phyloP scores from a whole-genome alignment of 108 stramenopile genomes.

The Nitzschia sp. region DNA sequence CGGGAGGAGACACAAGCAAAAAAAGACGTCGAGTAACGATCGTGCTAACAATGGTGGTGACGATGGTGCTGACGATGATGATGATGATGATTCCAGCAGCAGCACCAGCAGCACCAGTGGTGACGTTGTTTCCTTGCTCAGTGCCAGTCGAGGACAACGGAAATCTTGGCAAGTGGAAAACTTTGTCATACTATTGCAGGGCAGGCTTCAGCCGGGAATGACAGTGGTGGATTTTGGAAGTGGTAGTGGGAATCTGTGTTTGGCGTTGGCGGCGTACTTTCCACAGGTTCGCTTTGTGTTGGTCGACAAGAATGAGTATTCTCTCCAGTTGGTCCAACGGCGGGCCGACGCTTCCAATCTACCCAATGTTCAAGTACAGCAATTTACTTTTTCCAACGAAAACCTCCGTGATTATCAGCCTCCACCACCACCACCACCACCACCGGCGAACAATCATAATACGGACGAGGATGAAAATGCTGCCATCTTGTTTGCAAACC shows the following conservation, averaged over 20 bases:
- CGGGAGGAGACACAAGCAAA: neutral
- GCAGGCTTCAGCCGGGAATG: conserved; percentile 4
- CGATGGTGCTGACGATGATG: too few relatives aligned
- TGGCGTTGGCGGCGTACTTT: conserved; percentile 37
- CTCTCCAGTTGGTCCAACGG: conserved; percentile 16
- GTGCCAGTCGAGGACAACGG: conserved; percentile 32
- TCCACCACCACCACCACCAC: conserved; percentile 3
- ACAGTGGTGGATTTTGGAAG: conserved; percentile 36
- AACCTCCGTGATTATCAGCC: conserved; percentile 24
- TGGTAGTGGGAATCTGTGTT: conserved; percentile 39
- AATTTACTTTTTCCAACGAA: conserved; percentile 24
- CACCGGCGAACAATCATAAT: neutral
- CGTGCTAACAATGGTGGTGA: neutral
- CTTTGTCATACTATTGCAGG: conserved; percentile 20
- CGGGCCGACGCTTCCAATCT: conserved; percentile 14
- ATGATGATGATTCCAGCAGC: too few relatives aligned
- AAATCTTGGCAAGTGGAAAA: conserved; percentile 43
- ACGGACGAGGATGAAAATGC: neutral
- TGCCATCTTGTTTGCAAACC: too few relatives aligned
- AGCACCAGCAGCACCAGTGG: neutral
- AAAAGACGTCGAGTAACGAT: neutral
- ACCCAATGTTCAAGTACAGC: conserved; percentile 22
- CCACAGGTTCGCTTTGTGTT: conserved; percentile 28
- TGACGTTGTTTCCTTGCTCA: conserved; percentile 20
- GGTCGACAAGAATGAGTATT: conserved; percentile 31